These are phyloP conservation scores for Arthonia radiata DNA, from an alignment of 495 filamentous ascomycete species.

Conservation along the genomic window DNA sequence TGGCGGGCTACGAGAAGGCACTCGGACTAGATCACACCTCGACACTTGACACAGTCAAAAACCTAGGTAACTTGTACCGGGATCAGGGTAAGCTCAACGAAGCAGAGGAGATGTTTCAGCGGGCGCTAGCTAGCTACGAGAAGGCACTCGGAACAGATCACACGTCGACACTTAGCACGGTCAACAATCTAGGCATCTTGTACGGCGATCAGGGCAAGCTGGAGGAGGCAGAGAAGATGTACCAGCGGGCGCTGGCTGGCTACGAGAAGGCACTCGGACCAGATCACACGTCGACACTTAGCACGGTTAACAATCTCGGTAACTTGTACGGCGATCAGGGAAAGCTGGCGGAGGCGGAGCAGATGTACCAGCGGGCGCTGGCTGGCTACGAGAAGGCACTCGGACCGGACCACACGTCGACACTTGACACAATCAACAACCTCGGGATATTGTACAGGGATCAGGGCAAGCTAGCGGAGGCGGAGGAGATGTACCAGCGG, in stretches of 20 bases:
- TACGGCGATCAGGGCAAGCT: slow-evolving; percentile 3
- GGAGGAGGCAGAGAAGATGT: slow-evolving; percentile 4
- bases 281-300: slow-evolving; percentile 2
- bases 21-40: not conserved
- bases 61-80: slow-evolving; percentile 2
- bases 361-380: slow-evolving; percentile 3
- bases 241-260: slow-evolving; percentile 2
- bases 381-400: slow-evolving; percentile 2
- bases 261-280: slow-evolving; percentile 1
- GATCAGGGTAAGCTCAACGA: slow-evolving; percentile 1
- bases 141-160: slow-evolving; percentile 6
- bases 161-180: slow-evolving; percentile 1
- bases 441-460: not conserved
- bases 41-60: slow-evolving; percentile 2
- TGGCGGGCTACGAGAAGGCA: slow-evolving; percentile 1
- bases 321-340: slow-evolving; percentile 2
- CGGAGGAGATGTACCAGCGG: not conserved
- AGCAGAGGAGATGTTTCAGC: slow-evolving; percentile 9
- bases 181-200: slow-evolving; percentile 11
- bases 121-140: slow-evolving; percentile 9
- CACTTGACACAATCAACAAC: slow-evolving; percentile 1
- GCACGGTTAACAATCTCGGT: slow-evolving; percentile 1
- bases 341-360: slow-evolving; percentile 4
- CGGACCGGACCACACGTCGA: slow-evolving; percentile 3
- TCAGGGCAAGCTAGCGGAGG: not conserved